phyloP scores from a whole-genome alignment of 306 rosid genomes.

The Dalbergia cochinchinensis region DNA sequence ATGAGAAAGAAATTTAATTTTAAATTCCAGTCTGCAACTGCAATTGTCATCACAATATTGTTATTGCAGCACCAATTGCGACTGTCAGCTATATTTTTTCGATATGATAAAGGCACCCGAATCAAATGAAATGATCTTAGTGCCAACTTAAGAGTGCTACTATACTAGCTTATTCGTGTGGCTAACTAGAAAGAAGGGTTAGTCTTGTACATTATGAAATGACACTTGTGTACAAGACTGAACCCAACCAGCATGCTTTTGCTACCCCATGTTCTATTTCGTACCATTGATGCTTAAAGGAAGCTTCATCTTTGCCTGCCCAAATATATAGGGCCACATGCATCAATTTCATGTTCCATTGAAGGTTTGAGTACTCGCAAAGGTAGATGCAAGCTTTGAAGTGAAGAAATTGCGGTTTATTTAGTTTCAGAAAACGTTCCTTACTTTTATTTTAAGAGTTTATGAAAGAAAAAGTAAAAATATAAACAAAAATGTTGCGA shows the following conservation, averaged over 20 bases:
- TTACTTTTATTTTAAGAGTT: too few species aligned
- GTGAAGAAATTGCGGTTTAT: not conserved
- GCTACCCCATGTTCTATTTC: constrained; percentile 42
- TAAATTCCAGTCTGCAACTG: too few species aligned
- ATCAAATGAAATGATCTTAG: not conserved
- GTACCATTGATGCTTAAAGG: constrained; percentile 41
- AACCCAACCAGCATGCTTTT: constrained; percentile 77
- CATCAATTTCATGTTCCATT: constrained; percentile 55
- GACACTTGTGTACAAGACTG: constrained; percentile 84
- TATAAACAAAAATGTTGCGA: too few species aligned
- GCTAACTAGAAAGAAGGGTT: constrained; percentile 58
- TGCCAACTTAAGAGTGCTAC: constrained; percentile 3
- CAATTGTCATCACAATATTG: too few species aligned
- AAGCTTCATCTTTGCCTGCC: constrained; percentile 75
- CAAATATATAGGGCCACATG: constrained; percentile 63
- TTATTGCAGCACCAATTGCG: too few species aligned
- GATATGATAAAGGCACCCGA: constrained; percentile 15
- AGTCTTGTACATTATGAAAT: constrained; percentile 72
- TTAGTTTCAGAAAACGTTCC: not conserved
- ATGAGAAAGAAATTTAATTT: not conserved
- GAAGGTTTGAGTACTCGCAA: constrained; percentile 49
- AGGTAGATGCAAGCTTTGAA: constrained; percentile 25
- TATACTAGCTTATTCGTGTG: constrained; percentile 7
- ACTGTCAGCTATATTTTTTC: too few species aligned
- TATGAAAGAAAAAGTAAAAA: not conserved